These are phyloP conservation scores for Wolfiporia cocos DNA, from an alignment of 1,284 basidiomycete species.

Conservation along the genomic window DNA sequence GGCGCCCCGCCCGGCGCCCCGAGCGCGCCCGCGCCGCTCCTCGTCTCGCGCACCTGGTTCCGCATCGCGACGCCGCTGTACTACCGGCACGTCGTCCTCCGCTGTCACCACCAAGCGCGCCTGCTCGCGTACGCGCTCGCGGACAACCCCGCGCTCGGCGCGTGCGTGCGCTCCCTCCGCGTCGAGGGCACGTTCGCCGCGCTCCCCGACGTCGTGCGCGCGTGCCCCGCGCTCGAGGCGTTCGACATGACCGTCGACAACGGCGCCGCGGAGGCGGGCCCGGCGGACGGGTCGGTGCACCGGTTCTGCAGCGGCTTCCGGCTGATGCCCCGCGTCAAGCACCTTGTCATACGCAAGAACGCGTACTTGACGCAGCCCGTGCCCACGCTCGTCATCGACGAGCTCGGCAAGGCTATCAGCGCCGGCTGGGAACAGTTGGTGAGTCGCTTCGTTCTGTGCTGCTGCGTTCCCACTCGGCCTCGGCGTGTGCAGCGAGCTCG, in stretches of 20 bases:
- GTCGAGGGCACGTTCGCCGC: slow-evolving; percentile 27
- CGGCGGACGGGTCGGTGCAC: slow-evolving; percentile 22
- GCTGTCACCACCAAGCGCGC: slow-evolving; percentile 29
- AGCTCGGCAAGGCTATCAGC: slow-evolving; percentile 36
- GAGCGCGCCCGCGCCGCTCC: slow-evolving; percentile 34
- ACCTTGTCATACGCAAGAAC: slow-evolving; percentile 44
- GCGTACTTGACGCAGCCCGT: slow-evolving; percentile 47
- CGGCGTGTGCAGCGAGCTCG: not conserved
- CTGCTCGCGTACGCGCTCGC: slow-evolving; percentile 34
- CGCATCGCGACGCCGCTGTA: slow-evolving; percentile 47
- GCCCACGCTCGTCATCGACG: slow-evolving; percentile 35
- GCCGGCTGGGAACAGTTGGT: slow-evolving; percentile 43
- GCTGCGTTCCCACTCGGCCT: not conserved
- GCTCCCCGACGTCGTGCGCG: slow-evolving; percentile 21
- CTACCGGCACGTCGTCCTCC: slow-evolving; percentile 41
- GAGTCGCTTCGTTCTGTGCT: slow-evolving; percentile 15
- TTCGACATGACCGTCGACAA: slow-evolving; percentile 42
- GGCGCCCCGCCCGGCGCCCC: slow-evolving; percentile 6
- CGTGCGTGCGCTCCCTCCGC: slow-evolving; percentile 33
- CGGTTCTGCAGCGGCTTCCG: slow-evolving; percentile 37
- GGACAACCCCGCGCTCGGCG: slow-evolving; percentile 29
- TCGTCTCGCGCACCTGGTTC: slow-evolving; percentile 41
- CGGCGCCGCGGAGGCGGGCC: slow-evolving; percentile 11
- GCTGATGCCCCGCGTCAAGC: slow-evolving; percentile 27
- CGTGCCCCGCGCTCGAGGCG: slow-evolving; percentile 27